Evolutionary conservation across 345 rosid genomes (phyloP).

Genomic region (Populus davidiana): DNA sequence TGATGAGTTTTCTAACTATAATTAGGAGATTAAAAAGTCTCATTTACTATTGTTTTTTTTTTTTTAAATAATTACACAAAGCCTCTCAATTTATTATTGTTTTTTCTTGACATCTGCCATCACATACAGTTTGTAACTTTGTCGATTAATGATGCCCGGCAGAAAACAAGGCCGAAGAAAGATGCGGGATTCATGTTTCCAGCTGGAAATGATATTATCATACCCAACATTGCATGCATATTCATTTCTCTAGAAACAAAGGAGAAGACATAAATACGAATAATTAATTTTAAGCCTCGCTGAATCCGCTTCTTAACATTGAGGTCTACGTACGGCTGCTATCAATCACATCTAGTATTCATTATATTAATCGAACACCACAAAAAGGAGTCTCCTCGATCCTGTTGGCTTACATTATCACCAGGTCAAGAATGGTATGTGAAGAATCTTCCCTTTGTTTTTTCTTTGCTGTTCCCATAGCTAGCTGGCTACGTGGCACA

Average conservation of each 20-base stretch:
- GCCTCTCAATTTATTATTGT: not conserved
- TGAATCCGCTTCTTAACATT: not conserved
- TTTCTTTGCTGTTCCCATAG: not conserved
- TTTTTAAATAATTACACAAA: not conserved
- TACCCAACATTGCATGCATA: no score
- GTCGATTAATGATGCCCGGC: not conserved
- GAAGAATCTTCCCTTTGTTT: not conserved
- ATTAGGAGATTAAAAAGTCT: no score
- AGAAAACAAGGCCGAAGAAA: not conserved
- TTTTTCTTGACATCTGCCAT: not conserved
- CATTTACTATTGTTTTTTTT: no score
- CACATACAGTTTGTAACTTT: not conserved
- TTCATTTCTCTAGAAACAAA: not conserved
- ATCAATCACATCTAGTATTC: not conserved
- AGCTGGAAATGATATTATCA: not conserved
- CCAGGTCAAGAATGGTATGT: not conserved
- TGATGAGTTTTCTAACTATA: no score
- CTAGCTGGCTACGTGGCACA: not conserved
- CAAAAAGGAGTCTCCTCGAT: not conserved
- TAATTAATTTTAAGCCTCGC: not conserved
- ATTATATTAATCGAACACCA: not conserved
- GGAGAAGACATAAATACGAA: not conserved
- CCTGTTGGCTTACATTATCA: not conserved
- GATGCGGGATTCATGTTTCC: not conserved
- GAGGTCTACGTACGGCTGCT: not conserved